Evolutionary conservation across 2,329 filamentous ascomycete genomes (phyloP).

Genomic region (Alternaria sp.): DNA sequence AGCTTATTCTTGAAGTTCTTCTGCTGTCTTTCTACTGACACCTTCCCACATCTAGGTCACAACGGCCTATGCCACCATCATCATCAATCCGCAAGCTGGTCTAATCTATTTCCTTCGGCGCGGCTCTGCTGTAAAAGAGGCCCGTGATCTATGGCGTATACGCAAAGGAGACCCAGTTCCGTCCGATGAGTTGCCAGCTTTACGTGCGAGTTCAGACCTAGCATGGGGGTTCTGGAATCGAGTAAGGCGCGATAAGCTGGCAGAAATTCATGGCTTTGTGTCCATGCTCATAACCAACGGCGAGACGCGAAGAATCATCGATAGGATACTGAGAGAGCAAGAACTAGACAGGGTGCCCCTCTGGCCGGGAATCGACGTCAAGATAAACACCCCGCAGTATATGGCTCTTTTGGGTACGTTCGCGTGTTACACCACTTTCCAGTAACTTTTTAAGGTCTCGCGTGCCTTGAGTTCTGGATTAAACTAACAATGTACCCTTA

Average conservation of each 20-base stretch:
- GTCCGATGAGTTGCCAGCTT: background rate
- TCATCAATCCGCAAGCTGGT: background rate
- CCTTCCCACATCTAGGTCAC: background rate
- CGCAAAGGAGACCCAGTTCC: background rate
- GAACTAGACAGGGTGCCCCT: background rate
- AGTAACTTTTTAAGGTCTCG: background rate
- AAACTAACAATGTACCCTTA: background rate
- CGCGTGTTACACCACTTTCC: too few relatives aligned
- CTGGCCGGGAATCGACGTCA: background rate
- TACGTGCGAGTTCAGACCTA: constrained; percentile 8
- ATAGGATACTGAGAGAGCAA: background rate
- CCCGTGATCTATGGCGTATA: background rate
- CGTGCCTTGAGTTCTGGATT: background rate
- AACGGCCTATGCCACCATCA: background rate
- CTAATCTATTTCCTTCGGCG: constrained; percentile 3
- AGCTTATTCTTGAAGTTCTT: too few relatives aligned
- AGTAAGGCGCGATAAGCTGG: background rate
- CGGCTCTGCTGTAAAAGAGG: background rate
- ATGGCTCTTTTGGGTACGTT: constrained; percentile 7
- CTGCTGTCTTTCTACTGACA: too few relatives aligned
- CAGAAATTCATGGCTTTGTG: background rate
- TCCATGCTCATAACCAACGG: background rate
- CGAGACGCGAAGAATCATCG: background rate
- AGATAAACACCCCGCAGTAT: background rate
- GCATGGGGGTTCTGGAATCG: constrained; percentile 11